phyloP scores from a whole-genome alignment of 1,284 basidiomycete species.

The Tilletia setariae region DNA sequence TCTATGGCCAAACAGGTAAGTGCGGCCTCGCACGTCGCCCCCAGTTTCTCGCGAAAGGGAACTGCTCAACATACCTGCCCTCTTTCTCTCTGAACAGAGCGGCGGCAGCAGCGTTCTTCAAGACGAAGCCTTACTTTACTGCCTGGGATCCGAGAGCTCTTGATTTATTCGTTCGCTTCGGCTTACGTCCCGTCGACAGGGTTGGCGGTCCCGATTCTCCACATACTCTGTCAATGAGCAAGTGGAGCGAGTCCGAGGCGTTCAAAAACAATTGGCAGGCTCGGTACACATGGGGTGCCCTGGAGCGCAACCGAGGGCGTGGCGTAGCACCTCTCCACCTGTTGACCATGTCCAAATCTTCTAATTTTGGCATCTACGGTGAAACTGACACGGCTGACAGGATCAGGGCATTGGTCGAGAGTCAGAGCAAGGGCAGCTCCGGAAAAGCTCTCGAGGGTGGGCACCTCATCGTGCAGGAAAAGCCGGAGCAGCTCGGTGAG shows the following conservation, averaged over 20 bases:
- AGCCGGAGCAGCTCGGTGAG: conserved; percentile 28
- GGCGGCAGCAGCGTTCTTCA: conserved; percentile 55
- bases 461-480: conserved; percentile 45
- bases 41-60: background rate
- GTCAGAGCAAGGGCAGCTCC: background rate
- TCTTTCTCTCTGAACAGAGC: conserved; percentile 55
- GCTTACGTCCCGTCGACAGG: conserved; percentile 55
- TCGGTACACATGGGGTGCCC: conserved; percentile 20
- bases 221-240: conserved; percentile 38
- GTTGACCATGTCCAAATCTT: conserved; percentile 25
- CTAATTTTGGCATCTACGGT: conserved; percentile 21
- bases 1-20: conserved; percentile 26
- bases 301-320: conserved; percentile 21
- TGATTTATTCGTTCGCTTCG: conserved; percentile 67
- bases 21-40: conserved; percentile 17
- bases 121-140: conserved; percentile 67
- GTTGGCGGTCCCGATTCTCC: conserved; percentile 27
- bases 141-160: conserved; percentile 72
- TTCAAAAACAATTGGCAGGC: conserved; percentile 34
- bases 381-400: background rate
- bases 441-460: conserved; percentile 24
- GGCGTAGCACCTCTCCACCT: conserved; percentile 19
- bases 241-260: conserved; percentile 43
- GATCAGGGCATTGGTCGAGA: background rate
- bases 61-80: conserved; percentile 62